Evolutionary conservation across 2,329 filamentous ascomycete genomes (phyloP).

Genomic region (Cytospora piceae): DNA sequence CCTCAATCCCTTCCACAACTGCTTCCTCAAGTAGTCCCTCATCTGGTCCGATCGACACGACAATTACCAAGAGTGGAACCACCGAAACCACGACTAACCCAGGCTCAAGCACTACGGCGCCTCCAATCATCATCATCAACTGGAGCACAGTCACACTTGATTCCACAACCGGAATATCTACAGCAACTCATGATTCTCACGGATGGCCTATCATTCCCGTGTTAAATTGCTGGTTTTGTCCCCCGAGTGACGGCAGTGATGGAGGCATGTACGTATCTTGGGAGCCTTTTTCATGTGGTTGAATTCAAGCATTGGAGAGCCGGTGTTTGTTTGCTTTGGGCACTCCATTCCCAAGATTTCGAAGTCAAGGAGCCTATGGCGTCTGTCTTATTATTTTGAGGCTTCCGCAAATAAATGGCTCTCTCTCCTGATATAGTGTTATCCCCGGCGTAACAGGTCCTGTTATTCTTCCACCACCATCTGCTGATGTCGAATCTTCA

Average conservation of each 20-base stretch:
- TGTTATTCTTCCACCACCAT: slow-evolving; percentile 7
- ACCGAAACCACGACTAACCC: neutral
- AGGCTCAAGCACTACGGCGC: slow-evolving; percentile 9
- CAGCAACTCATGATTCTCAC: slow-evolving; percentile 11
- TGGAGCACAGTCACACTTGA: slow-evolving; percentile 6
- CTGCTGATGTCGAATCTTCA: slow-evolving; percentile 8
- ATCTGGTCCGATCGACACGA: no score
- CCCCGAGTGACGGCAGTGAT: neutral
- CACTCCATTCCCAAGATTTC: no score
- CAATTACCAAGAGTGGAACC: neutral
- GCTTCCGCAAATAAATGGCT: no score
- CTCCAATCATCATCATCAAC: slow-evolving; percentile 9
- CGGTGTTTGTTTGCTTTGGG: no score
- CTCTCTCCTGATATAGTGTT: neutral
- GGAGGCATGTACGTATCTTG: slow-evolving; percentile 13
- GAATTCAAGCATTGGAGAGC: no score
- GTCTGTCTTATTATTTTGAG: no score
- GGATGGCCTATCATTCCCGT: slow-evolving; percentile 13
- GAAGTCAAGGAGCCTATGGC: no score
- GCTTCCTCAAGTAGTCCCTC: no score
- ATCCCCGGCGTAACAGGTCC: slow-evolving; percentile 9
- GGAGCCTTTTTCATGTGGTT: neutral
- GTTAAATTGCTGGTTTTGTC: slow-evolving; percentile 15
- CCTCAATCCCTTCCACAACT: no score
- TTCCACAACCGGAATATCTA: slow-evolving; percentile 8